phyloP scores from a whole-genome alignment of 1,284 basidiomycete species.

The Rhodotorula sp. region DNA sequence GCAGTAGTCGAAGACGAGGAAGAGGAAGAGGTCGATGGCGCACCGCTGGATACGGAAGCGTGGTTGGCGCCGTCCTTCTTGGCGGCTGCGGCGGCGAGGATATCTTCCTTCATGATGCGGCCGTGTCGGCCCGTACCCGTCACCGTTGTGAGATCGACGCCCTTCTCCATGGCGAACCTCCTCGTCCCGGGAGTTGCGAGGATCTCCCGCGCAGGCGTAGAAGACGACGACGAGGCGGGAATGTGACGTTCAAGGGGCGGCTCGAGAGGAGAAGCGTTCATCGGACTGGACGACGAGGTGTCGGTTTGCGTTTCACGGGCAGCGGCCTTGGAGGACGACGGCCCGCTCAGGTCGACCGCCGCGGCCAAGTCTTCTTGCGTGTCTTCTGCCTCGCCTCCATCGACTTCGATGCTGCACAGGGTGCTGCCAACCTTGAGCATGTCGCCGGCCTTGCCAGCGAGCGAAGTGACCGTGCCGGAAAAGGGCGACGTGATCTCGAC shows the following conservation, averaged over 20 bases:
- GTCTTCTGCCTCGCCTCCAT: slow-evolving; percentile 55
- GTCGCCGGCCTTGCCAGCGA: slow-evolving; percentile 77
- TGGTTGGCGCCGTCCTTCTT: too few species aligned
- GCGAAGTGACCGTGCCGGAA: slow-evolving; percentile 69
- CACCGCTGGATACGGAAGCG: background rate
- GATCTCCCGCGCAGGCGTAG: slow-evolving; percentile 43
- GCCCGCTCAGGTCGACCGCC: background rate
- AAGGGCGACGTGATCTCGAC: slow-evolving; percentile 91
- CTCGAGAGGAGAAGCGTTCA: background rate
- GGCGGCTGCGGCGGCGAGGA: slow-evolving; percentile 47
- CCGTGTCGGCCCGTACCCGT: slow-evolving; percentile 71
- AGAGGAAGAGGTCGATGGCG: background rate
- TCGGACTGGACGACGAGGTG: background rate
- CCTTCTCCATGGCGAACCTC: slow-evolving; percentile 67
- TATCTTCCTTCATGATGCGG: slow-evolving; percentile 70
- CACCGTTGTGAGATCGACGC: slow-evolving; percentile 59
- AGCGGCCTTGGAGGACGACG: slow-evolving; percentile 26
- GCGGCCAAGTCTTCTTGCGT: background rate
- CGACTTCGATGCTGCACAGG: slow-evolving; percentile 78
- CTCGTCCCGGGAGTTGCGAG: slow-evolving; percentile 76
- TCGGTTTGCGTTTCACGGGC: background rate
- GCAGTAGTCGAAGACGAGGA: background rate
- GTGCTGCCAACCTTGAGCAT: slow-evolving; percentile 81
- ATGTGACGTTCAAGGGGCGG: background rate
- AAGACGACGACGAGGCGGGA: background rate